Conservation (phyloP, 768 basidiomycete species). For the Scleroderma bovista region DNA sequence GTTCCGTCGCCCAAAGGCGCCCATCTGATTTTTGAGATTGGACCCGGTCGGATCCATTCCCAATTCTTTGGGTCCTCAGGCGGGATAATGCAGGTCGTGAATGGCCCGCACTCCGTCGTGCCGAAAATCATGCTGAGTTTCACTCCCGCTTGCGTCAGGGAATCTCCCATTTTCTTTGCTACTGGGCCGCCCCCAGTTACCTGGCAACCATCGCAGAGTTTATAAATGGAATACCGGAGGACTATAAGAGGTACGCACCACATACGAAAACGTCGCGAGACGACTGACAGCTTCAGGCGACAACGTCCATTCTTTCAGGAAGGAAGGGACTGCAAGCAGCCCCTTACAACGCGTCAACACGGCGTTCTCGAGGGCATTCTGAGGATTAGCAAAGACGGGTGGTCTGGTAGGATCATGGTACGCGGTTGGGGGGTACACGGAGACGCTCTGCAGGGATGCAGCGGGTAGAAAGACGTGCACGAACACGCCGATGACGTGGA, state of each 20-base stretch:
- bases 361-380: conserved; percentile 35
- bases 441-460: conserved; percentile 7
- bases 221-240: too few species aligned
- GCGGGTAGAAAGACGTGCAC: conserved; percentile 16
- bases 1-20: conserved; percentile 27
- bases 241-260: conserved; percentile 21
- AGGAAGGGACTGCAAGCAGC: conserved; percentile 33
- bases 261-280: conserved; percentile 19
- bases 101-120: conserved; percentile 24
- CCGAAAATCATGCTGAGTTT: conserved; percentile 31
- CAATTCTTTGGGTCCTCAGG: conserved; percentile 22
- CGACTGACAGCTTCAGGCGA: conserved; percentile 19
- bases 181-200: conserved; percentile 36
- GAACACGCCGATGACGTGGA: conserved; percentile 20
- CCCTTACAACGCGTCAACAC: conserved; percentile 22
- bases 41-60: conserved; percentile 31
- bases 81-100: conserved; percentile 3
- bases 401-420: conserved; percentile 12
- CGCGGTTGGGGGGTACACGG: conserved; percentile 25
- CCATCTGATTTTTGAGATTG: conserved; percentile 21
- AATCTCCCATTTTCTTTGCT: conserved; percentile 30
- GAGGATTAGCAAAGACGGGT: conserved; percentile 35
- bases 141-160: conserved; percentile 29
- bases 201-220: too few species aligned
- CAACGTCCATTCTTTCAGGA: conserved; percentile 34